Evolutionary conservation across 768 basidiomycete species (phyloP).

Genomic region (Kwoniella newhampshirensis): DNA sequence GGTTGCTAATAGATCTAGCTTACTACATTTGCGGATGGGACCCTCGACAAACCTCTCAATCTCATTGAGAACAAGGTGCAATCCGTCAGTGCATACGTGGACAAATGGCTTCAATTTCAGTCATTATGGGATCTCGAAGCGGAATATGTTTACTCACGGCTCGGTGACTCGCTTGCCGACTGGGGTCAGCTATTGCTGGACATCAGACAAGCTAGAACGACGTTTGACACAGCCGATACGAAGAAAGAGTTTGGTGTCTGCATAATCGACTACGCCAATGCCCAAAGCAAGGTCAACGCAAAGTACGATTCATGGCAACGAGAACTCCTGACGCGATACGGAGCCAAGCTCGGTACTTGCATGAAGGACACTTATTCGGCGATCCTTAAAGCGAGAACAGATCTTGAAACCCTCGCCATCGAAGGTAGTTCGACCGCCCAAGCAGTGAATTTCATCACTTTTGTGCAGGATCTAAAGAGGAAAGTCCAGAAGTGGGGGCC

Average conservation of each 20-base stretch:
- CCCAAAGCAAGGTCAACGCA: slow-evolving; percentile 93
- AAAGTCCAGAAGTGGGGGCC: slow-evolving; percentile 96
- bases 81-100: slow-evolving; percentile 78
- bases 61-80: slow-evolving; percentile 83
- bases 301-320: slow-evolving; percentile 99
- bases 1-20: slow-evolving; percentile 58
- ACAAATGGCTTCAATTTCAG: slow-evolving; percentile 98
- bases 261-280: slow-evolving; percentile 95
- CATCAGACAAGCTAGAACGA: slow-evolving; percentile 93
- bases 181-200: slow-evolving; percentile 97
- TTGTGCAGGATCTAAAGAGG: slow-evolving; percentile 97
- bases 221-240: slow-evolving; percentile 95
- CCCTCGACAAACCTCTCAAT: slow-evolving; percentile 75
- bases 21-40: slow-evolving; percentile 68
- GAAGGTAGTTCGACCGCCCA: slow-evolving; percentile 92
- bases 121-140: slow-evolving; percentile 97
- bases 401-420: slow-evolving; percentile 93
- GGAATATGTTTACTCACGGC: slow-evolving; percentile 85
- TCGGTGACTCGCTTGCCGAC: slow-evolving; percentile 86
- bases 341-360: slow-evolving; percentile 83
- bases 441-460: slow-evolving; percentile 97
- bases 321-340: slow-evolving; percentile 88
- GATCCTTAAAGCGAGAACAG: slow-evolving; percentile 89
- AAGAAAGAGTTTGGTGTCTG: slow-evolving; percentile 88
- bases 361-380: slow-evolving; percentile 98